phyloP scores from a whole-genome alignment of 176 grass and related monocot genomes.

The Carex parvula region DNA sequence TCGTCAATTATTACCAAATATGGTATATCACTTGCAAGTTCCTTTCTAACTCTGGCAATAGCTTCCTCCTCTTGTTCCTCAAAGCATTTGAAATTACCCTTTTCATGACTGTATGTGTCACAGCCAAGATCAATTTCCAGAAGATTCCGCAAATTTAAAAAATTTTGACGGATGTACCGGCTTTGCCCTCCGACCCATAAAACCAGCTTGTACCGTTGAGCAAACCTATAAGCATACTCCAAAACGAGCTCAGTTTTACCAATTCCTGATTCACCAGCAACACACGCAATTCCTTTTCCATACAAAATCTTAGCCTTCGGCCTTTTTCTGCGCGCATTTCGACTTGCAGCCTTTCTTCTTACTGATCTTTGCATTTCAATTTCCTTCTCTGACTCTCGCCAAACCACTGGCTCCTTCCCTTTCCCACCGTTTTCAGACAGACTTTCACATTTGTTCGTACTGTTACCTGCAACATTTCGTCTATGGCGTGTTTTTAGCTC shows the following conservation, averaged over 20 bases:
- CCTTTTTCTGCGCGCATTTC: slow-evolving; percentile 49
- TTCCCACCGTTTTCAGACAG: slow-evolving; percentile 51
- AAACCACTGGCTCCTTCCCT: slow-evolving; percentile 79
- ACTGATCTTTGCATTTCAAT: slow-evolving; percentile 88
- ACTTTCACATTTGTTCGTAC: slow-evolving; percentile 44
- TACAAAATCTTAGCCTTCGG: slow-evolving; percentile 71
- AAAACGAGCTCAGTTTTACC: slow-evolving; percentile 93
- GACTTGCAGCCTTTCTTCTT: slow-evolving; percentile 46
- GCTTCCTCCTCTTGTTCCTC: slow-evolving; percentile 97
- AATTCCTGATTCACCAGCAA: slow-evolving; percentile 92
- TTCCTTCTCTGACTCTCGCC: slow-evolving; percentile 93
- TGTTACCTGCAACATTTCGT: slow-evolving; percentile 40
- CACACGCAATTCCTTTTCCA: slow-evolving; percentile 93
- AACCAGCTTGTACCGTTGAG: slow-evolving; percentile 91
- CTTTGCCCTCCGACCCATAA: slow-evolving; percentile 90
- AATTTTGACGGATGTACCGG: slow-evolving; percentile 84
- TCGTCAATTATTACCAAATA: slow-evolving; percentile 94
- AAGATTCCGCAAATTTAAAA: slow-evolving; percentile 60
- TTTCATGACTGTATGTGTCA: slow-evolving; percentile 59
- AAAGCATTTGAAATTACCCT: slow-evolving; percentile 75
- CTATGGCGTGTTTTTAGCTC: slow-evolving; percentile 77
- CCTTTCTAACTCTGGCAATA: slow-evolving; percentile 68
- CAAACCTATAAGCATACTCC: slow-evolving; percentile 88
- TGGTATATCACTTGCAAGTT: slow-evolving; percentile 76
- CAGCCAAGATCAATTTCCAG: slow-evolving; percentile 65